Evolutionary conservation across 129 eudicot species (phyloP).

Genomic region (Escallonia rubra): DNA sequence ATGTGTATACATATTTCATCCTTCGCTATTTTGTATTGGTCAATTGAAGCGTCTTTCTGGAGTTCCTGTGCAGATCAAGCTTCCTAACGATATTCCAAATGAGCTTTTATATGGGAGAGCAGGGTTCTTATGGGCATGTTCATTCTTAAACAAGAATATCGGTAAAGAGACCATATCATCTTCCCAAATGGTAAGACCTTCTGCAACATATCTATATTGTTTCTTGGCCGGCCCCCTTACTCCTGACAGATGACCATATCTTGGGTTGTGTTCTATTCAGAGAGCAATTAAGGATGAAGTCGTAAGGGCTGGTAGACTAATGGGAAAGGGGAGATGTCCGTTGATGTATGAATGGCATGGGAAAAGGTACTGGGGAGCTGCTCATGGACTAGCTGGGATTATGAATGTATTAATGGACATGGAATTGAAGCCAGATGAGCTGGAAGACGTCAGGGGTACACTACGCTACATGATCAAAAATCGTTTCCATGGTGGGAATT

Average conservation of each 20-base stretch:
- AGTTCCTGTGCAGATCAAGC: slow-evolving; percentile 41
- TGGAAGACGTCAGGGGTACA: slow-evolving; percentile 57
- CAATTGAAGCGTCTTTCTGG: not conserved
- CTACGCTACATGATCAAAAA: slow-evolving; percentile 60
- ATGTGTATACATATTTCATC: not conserved
- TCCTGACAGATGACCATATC: not conserved
- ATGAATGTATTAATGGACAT: slow-evolving; percentile 70
- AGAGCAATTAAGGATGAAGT: slow-evolving; percentile 50
- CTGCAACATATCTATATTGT: not conserved
- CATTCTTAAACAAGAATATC: slow-evolving; percentile 65
- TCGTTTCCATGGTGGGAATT: slow-evolving; percentile 69
- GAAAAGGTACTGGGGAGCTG: slow-evolving; percentile 89
- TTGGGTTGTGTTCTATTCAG: slow-evolving; percentile 16
- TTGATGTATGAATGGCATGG: slow-evolving; percentile 93
- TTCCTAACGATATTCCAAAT: slow-evolving; percentile 55
- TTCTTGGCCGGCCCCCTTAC: not conserved
- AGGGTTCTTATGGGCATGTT: slow-evolving; percentile 83
- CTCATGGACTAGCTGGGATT: slow-evolving; percentile 90
- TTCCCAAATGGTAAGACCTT: slow-evolving; percentile 40
- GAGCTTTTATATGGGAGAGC: slow-evolving; percentile 70
- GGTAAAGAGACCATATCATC: slow-evolving; percentile 61
- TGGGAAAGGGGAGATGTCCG: slow-evolving; percentile 50
- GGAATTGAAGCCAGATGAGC: slow-evolving; percentile 53
- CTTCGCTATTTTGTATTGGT: not conserved
- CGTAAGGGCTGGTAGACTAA: slow-evolving; percentile 51